Conservation (phyloP, 2,329 filamentous ascomycete species). For the Tolypocladium paradoxum region DNA sequence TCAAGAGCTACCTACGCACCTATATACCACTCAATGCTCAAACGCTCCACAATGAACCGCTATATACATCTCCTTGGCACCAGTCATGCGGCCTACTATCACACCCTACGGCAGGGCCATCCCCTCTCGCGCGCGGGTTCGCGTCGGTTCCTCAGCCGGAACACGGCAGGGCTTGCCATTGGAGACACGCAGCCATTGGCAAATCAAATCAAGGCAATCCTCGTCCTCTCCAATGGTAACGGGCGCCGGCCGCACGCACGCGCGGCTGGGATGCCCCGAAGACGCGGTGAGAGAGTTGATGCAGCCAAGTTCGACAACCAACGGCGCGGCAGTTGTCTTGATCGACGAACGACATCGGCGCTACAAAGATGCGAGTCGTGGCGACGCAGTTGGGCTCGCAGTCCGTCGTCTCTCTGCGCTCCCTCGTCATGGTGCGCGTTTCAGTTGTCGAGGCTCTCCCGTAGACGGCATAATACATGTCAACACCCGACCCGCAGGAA, state of each 20-base stretch:
- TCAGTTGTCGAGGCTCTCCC: no score
- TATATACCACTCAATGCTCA: not conserved
- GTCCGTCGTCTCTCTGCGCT: no score
- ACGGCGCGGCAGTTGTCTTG: no score
- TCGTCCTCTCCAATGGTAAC: not conserved
- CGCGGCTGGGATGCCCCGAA: not conserved
- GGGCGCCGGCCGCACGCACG: not conserved
- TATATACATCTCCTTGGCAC: not conserved
- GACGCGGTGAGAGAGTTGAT: not conserved
- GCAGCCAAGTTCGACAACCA: no score
- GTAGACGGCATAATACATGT: no score
- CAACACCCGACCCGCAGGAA: no score
- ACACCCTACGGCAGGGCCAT: not conserved
- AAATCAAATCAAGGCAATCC: not conserved
- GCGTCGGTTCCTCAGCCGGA: not conserved
- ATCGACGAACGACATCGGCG: no score
- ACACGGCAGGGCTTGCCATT: not conserved
- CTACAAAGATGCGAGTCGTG: no score
- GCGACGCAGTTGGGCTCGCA: no score
- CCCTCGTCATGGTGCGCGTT: no score
- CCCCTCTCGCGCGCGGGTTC: not conserved
- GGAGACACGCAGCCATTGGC: not conserved
- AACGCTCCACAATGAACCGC: not conserved
- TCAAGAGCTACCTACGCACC: no score
- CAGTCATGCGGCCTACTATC: not conserved